Percentiles rank a stretch among this genome's conserved stretches.
phyloP scores from a whole-genome alignment of 2,329 filamentous ascomycete species.

The Botrytis squamosa region DNA sequence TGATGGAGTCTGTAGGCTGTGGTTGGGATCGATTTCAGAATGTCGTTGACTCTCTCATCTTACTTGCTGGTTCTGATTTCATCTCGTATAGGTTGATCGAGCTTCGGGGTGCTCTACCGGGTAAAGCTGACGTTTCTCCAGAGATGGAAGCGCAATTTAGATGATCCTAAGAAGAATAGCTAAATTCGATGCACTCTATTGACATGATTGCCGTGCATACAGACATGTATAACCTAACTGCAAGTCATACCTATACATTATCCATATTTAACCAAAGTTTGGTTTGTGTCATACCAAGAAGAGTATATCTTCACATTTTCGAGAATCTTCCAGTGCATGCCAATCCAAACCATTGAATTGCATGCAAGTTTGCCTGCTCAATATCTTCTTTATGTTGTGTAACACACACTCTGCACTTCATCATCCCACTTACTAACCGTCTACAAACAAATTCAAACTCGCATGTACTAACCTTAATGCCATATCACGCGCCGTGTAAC shows the following conservation, averaged over 20 bases:
- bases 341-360: not conserved
- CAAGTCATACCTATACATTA: not conserved
- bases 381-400: not conserved
- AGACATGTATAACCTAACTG: not conserved
- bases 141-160: not conserved
- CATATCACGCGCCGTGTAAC: not conserved
- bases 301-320: not conserved
- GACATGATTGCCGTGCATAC: constrained; percentile 1
- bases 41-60: not conserved
- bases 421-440: not conserved
- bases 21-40: not conserved
- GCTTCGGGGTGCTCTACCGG: not conserved
- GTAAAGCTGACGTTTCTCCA: not conserved
- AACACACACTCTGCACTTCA: not conserved
- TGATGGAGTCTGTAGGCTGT: not conserved
- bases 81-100: not conserved
- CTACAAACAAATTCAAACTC: not conserved
- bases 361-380: not conserved
- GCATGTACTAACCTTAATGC: not conserved
- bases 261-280: not conserved
- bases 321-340: not conserved
- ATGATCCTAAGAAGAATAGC: not conserved
- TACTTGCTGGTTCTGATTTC: not conserved
- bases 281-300: not conserved
- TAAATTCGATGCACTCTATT: not conserved